Base-by-base conservation (phyloP, 2,329 filamentous ascomycete genomes). In the Drechslerella dactyloides region DNA sequence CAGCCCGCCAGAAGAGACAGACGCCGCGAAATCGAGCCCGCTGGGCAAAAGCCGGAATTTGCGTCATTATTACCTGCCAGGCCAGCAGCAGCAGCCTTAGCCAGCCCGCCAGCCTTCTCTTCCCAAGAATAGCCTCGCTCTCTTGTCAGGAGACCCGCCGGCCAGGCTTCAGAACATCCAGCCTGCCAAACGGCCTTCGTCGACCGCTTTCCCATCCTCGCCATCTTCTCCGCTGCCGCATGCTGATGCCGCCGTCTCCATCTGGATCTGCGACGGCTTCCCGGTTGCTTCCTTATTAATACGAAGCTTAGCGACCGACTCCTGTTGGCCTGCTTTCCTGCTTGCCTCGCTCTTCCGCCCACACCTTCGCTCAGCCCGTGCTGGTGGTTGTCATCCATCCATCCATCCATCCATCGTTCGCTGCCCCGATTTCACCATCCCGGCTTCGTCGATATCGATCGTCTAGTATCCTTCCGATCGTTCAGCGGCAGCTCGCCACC, bases 41-140 rank as follows among this genome's bases (percentile, higher is more conserved):
- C 35, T 35, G 40, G 48, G 59, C 53, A 65, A 46, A 44, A 42
- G 44, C 50, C 68, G 60, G 68, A 60, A 60, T 72, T 65, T 72
- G 68, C 68, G 68, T 72, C 68, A 72, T 72, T 65, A 65, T 65
- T 72, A 65, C 60, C 54, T 6, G 23, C 48, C 33, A 33, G 8
- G 33, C 42, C 51, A 40, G 37, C 37, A 27, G 19, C 42, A 21
- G 44, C 42, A n/a, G 33, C 37, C 44, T 52, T 15, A 24, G 19
- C 51, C n/a, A 15, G 21, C 24, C 15, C n/a, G 2, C 23, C 30
- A 24, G 15, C 54, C 54, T 57, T 40, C 37, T 13, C 30, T 53
- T 46, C 15, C 50, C n/a, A 19, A 10, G 13, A 35, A 51, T 17
- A n/a, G 1, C n/a, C 24, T 37, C 19, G 15, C 13, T 37, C 10